Evolutionary conservation across 331 rosid species (phyloP), one percentile per base, ranked within the genome.

Genomic region (Malus hybrid): DNA sequence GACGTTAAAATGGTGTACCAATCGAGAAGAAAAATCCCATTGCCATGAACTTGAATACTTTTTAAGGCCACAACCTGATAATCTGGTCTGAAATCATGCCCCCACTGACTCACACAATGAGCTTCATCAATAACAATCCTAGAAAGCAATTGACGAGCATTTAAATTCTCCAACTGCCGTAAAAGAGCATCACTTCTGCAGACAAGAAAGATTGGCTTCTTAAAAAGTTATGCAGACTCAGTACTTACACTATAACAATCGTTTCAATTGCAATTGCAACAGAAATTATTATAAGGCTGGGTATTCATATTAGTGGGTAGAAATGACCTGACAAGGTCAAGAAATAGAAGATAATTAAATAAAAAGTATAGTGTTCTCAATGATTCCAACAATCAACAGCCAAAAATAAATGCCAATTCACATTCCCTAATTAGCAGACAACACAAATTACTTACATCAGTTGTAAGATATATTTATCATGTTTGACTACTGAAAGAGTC

Each of bases 71-170:
- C 39, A 80, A 92, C 99, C 96, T 94, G 97, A 87, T 94, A 94
- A 81, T 94, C 99, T 54, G 99, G 99, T 83, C 99, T 86, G 80
- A 94, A 94, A 84, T 94, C 99, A 88, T 94, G 99, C 76, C 99
- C 99, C 99, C 97, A 94, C 86, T 94, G 99, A 83, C 99, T 94
- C 85, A 94, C 97, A 76, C 99, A 94, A 79, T 94, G 99, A 81
- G 99, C 99, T 80, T 94, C 99, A 79, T 94, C 99, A 74, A 94
- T 88, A 81, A 94, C 97, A 78, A 94, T 87, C 86, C 99, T 86
- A 14, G 96, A 76, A 80, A 94, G 97, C 90, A 92, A 79, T 82
- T 87, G 89, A 18, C 97, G 96, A 9, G 78, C 70, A 73, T 94
- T 86, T 73, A 94, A 87, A 83, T 87, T 88, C 78, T 92, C 96